Conservation (phyloP, 768 basidiomycete genomes). For the Porphyrellus cyaneotinctus region DNA sequence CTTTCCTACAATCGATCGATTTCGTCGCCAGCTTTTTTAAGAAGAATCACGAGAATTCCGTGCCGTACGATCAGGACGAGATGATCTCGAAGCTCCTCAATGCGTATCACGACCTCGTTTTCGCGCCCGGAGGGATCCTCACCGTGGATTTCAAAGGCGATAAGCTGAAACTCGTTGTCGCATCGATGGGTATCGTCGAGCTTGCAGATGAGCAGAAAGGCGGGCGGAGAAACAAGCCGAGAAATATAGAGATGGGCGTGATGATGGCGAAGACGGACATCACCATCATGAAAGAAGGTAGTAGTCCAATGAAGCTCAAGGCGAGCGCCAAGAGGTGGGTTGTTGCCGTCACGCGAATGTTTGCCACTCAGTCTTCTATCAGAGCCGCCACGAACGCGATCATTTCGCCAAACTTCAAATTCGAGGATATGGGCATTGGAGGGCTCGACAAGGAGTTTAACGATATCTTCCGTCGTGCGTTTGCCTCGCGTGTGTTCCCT, state of each 20-base stretch:
- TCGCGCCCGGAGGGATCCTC: conserved; percentile 64
- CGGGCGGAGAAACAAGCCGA: conserved; percentile 31
- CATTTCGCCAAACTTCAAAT: conserved; percentile 97
- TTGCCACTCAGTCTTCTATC: conserved; percentile 1
- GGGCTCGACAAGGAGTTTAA: conserved; percentile 93
- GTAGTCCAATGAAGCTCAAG: conserved; percentile 84
- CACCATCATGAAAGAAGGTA: conserved; percentile 78
- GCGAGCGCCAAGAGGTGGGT: conserved; percentile 83
- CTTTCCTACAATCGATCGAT: conserved; percentile 75
- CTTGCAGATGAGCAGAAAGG: conserved; percentile 58
- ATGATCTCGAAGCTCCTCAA: conserved; percentile 71
- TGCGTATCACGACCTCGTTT: conserved; percentile 67
- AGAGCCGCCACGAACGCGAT: conserved; percentile 93
- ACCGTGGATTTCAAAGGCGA: conserved; percentile 89
- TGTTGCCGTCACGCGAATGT: background rate
- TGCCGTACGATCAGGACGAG: conserved; percentile 85
- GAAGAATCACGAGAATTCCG: conserved; percentile 49
- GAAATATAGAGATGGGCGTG: conserved; percentile 54
- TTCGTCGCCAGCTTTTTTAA: conserved; percentile 70
- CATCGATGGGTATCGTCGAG: conserved; percentile 55
- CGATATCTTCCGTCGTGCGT: conserved; percentile 96
- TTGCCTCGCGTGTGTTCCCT: conserved; percentile 98
- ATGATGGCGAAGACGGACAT: conserved; percentile 92
- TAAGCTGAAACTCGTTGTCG: conserved; percentile 69
- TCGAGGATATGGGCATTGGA: conserved; percentile 99